These are phyloP conservation scores for Yarrowia alimentaria DNA, from an alignment of 805 yeast genomes.

Conservation along the genomic window DNA sequence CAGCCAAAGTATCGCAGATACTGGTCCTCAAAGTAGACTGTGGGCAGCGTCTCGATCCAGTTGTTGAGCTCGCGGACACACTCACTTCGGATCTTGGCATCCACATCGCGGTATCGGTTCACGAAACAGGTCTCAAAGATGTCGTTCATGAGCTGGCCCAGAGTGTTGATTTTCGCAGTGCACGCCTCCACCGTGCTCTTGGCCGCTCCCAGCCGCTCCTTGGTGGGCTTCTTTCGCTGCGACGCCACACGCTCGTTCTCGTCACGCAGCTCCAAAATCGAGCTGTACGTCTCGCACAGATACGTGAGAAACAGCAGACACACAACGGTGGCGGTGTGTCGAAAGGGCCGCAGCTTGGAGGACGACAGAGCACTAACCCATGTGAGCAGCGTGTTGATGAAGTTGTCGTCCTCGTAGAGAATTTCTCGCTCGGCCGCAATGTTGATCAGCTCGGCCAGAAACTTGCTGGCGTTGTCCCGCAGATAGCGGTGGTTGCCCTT, in stretches of 20 bases:
- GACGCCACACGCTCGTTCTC: slow-evolving; percentile 25
- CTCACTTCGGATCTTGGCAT: slow-evolving; percentile 65
- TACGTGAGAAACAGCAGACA: slow-evolving; percentile 60
- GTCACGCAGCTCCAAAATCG: slow-evolving; percentile 25
- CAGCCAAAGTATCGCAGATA: slow-evolving; percentile 79
- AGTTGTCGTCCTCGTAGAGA: slow-evolving; percentile 35
- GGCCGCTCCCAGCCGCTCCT: slow-evolving; percentile 24
- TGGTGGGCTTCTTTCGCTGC: slow-evolving; percentile 9
- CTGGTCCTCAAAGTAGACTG: slow-evolving; percentile 63
- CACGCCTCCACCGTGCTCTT: slow-evolving; percentile 23
- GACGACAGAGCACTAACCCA: slow-evolving; percentile 78
- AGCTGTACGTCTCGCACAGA: slow-evolving; percentile 48
- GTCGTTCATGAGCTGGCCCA: slow-evolving; percentile 56
- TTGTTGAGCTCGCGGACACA: slow-evolving; percentile 61
- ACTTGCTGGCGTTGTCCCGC: slow-evolving; percentile 53
- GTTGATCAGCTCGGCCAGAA: slow-evolving; percentile 43
- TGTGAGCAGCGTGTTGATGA: slow-evolving; percentile 54
- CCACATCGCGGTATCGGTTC: slow-evolving; percentile 79
- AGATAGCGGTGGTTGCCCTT: slow-evolving; percentile 50
- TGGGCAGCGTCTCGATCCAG: slow-evolving; percentile 74
- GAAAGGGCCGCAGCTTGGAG: slow-evolving; percentile 64
- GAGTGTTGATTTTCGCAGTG: slow-evolving; percentile 37
- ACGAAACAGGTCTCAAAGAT: slow-evolving; percentile 64
- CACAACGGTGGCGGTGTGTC: slow-evolving; percentile 63
- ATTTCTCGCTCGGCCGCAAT: slow-evolving; percentile 19